A percentile compares a stretch with the other conserved stretches of the same genome.
Conservation (phyloP, 73 alveolate species). For the Paramecium sexaurelia region DNA sequence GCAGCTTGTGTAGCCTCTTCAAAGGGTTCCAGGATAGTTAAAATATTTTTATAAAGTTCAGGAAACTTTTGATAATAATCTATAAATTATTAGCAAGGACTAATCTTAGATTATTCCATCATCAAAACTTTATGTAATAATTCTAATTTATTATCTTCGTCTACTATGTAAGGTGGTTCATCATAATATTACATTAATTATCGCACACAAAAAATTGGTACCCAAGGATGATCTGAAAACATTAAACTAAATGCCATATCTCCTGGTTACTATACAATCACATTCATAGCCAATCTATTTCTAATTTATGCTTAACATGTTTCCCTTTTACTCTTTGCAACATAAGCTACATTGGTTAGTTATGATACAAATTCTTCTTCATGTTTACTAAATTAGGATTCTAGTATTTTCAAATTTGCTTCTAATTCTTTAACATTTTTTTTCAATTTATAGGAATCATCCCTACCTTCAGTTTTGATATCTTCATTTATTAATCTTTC, state of each 20-base stretch:
- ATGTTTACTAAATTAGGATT: background rate
- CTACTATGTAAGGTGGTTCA: background rate
- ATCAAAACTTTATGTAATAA: background rate
- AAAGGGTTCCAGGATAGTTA: slow-evolving; percentile 13
- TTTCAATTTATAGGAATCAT: slow-evolving; percentile 25
- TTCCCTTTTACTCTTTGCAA: background rate
- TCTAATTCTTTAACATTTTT: slow-evolving; percentile 39
- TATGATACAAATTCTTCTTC: slow-evolving; percentile 20
- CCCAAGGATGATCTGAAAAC: slow-evolving; percentile 53
- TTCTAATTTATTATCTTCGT: slow-evolving; percentile 40
- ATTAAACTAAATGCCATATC: slow-evolving; percentile 5
- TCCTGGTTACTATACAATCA: background rate
- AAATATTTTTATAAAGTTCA: background rate
- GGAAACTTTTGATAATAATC: background rate
- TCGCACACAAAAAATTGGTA: background rate
- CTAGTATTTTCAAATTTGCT: background rate
- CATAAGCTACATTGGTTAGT: slow-evolving; percentile 22
- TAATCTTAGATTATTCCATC: background rate
- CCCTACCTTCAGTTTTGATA: slow-evolving; percentile 13
- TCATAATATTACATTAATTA: background rate
- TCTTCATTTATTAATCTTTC: slow-evolving; percentile 45
- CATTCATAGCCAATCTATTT: background rate
- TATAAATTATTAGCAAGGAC: background rate
- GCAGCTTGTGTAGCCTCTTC: slow-evolving; percentile 49
- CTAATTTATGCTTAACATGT: background rate